Percentiles rank a stretch among this genome's conserved stretches.
Conservation (phyloP, 1,284 basidiomycete species). For the Cutaneotrichosporon sp. region DNA sequence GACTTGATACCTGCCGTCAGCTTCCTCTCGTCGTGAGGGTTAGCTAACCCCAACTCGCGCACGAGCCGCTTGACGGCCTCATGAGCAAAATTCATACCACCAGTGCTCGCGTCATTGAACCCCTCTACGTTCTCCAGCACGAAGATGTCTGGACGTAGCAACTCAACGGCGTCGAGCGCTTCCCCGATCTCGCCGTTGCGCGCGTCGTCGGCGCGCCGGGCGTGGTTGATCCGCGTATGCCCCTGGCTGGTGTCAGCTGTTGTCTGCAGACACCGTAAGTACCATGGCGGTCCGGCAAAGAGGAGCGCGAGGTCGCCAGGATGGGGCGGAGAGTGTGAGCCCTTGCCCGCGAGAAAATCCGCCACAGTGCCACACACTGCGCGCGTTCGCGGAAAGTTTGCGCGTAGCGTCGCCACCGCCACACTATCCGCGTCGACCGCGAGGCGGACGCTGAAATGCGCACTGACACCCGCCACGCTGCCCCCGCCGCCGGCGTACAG, state of each 20-base stretch:
- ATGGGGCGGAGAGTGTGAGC: neutral
- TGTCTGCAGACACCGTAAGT: neutral
- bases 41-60: neutral
- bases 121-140: constrained; percentile 37
- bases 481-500: constrained; percentile 38
- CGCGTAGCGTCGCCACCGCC: constrained; percentile 17
- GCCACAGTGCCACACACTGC: no score
- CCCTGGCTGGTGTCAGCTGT: constrained; percentile 25
- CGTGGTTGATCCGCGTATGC: constrained; percentile 25
- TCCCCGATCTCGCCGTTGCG: constrained; percentile 25
- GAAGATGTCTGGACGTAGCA: constrained; percentile 21
- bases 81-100: neutral
- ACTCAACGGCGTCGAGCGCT: constrained; percentile 18
- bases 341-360: no score
- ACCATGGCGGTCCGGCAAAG: constrained; percentile 33
- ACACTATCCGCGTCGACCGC: constrained; percentile 22
- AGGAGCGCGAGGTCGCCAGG: constrained; percentile 9
- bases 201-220: constrained; percentile 12
- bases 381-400: neutral
- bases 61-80: constrained; percentile 17
- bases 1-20: constrained; percentile 22
- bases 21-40: no score
- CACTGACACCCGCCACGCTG: constrained; percentile 14
- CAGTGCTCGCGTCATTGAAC: constrained; percentile 16
- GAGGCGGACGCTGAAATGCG: constrained; percentile 20